Evolutionary conservation across 768 basidiomycete species (phyloP), one percentile per base, ranked within the genome.

Genomic region (Phylloporus sp.): DNA sequence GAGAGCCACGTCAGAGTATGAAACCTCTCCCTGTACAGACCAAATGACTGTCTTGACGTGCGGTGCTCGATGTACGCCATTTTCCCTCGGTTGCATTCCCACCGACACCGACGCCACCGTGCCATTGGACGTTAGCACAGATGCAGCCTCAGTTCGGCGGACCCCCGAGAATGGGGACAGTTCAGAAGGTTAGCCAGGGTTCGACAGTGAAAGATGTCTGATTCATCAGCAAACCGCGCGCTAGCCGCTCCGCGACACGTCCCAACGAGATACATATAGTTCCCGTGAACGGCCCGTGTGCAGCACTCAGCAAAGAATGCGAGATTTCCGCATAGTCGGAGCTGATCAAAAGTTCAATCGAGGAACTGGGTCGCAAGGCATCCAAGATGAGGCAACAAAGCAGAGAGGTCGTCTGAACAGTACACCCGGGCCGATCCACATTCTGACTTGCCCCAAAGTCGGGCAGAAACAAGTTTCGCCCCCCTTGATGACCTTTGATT

Each of bases 251-350:
- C 89, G 44, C 7, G 18, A 17, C 11, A 15, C 5, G 43, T 58
- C 33, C n/a, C 11, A 37, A 24, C 15, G 27, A 6, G 34, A 26
- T 32, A 17, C 5, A 29, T 22, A 33, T 10, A 15, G n/a, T n/a
- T n/a, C n/a, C 29, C 6, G 23, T 22, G 10, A 29, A 37, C 2
- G 15, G 26, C 22, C 24, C 22, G 71, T 84, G 49, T 62, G 87
- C 86, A 89, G 27, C 87, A 86, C 52, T 89, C 86, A 0, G 79
- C 75, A 62, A 89, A 87, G 66, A 89, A 89, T 10, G 86, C 78
- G 9, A 90, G 66, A 66, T 89, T 29, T 61, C 59, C 10, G 79
- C 73, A 8, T 77, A 70, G 0, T 86, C 86, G 26, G 85, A 83
- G 6, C 75, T 66, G 22, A 78, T 68, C 21, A 89, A 69, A 34